Percentiles rank a stretch among this genome's conserved stretches.
These are phyloP conservation scores for Mortierella polycephala DNA, from an alignment of 371 early-diverging fungal species.

Conservation along the genomic window DNA sequence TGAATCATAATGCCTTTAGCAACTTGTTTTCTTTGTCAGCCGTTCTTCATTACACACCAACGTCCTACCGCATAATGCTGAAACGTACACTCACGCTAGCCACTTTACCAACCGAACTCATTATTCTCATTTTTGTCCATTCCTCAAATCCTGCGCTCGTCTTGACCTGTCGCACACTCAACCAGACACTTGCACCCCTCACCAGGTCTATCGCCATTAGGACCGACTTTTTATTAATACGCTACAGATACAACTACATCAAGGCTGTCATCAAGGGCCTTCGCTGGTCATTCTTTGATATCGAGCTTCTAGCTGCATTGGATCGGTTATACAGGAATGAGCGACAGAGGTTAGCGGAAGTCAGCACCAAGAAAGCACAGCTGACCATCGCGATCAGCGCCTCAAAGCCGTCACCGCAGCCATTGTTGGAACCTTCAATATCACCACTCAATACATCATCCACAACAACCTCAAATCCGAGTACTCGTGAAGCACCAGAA, in stretches of 20 bases:
- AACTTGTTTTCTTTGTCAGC: not conserved
- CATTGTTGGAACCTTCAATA: too few relatives aligned
- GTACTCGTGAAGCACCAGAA: too few relatives aligned
- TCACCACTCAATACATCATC: too few relatives aligned
- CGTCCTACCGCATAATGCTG: conserved; percentile 1
- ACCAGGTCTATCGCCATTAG: conserved; percentile 31
- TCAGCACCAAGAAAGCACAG: not conserved
- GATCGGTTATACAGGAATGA: conserved; percentile 30
- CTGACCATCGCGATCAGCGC: not conserved
- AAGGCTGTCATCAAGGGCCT: conserved; percentile 48
- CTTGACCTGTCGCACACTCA: conserved; percentile 24
- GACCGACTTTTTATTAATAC: conserved; percentile 28
- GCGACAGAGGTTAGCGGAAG: not conserved
- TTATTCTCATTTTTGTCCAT: conserved; percentile 29
- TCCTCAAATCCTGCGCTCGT: conserved; percentile 46
- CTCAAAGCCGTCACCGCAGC: not conserved
- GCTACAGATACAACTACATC: conserved; percentile 45
- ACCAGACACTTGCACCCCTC: conserved; percentile 25
- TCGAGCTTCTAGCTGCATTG: conserved; percentile 23
- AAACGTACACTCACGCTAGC: conserved; percentile 4
- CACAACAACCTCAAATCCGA: too few relatives aligned
- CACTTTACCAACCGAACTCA: conserved; percentile 33
- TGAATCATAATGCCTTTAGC: too few relatives aligned
- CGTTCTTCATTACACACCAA: not conserved
- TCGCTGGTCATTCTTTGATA: conserved; percentile 50